phyloP scores from a whole-genome alignment of 1,139 yeast genomes.

The Zygoascus hellenicus region DNA sequence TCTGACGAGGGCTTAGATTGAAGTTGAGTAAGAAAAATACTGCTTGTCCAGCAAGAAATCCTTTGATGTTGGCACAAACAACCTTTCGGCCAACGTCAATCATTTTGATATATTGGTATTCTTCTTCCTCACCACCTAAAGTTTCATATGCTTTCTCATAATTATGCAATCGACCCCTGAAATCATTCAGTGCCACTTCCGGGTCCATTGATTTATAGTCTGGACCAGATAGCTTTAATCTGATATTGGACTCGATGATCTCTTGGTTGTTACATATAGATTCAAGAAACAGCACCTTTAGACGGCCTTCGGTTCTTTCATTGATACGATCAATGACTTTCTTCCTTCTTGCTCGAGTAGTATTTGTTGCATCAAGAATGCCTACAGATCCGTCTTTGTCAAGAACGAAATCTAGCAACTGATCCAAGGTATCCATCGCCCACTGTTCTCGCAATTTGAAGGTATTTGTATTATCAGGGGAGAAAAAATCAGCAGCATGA shows the following conservation, averaged over 20 bases:
- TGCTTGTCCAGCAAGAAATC: constrained; percentile 89
- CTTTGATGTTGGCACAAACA: constrained; percentile 85
- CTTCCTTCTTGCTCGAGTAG: constrained; percentile 67
- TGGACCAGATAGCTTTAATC: constrained; percentile 85
- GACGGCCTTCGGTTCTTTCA: constrained; percentile 62
- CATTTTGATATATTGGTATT: constrained; percentile 86
- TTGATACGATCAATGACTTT: constrained; percentile 65
- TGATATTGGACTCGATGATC: constrained; percentile 74
- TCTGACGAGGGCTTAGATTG: constrained; percentile 84
- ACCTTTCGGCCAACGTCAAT: constrained; percentile 93
- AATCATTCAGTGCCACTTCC: constrained; percentile 70
- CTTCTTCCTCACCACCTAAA: constrained; percentile 62
- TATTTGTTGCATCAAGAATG: constrained; percentile 91
- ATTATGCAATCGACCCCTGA: constrained; percentile 71
- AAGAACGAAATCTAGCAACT: constrained; percentile 71
- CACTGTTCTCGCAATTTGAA: constrained; percentile 76
- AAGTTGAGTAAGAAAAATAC: constrained; percentile 85
- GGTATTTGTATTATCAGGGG: constrained; percentile 67
- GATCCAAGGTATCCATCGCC: constrained; percentile 94
- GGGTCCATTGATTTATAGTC: constrained; percentile 88
- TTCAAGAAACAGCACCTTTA: constrained; percentile 80
- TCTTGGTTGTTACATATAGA: constrained; percentile 77
- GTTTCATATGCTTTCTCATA: constrained; percentile 90
- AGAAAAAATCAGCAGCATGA: constrained; percentile 75
- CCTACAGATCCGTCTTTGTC: constrained; percentile 88